phyloP scores from a whole-genome alignment of 2,329 filamentous ascomycete genomes.

The Didymella glomerata region DNA sequence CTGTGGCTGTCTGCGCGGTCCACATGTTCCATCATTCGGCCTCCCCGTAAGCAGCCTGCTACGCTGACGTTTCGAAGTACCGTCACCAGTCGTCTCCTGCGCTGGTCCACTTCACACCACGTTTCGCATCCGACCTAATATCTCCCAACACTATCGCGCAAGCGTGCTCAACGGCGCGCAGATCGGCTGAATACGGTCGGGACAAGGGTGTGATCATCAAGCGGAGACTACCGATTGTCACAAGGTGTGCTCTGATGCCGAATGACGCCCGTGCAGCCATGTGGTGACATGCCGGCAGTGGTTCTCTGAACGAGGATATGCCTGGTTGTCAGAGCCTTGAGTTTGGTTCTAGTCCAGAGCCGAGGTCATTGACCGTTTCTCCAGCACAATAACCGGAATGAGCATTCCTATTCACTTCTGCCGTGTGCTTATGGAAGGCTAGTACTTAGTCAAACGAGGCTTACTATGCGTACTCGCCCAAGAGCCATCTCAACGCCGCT shows the following conservation, averaged over 20 bases:
- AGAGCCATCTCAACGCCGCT: not conserved
- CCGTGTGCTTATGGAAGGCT: conserved; percentile 4
- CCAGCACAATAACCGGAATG: conserved; percentile 3
- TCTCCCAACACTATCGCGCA: not conserved
- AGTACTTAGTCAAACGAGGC: not conserved
- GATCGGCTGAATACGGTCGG: conserved; percentile 4
- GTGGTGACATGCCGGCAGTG: conserved; percentile 21
- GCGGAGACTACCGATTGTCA: conserved; percentile 15
- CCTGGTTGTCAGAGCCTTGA: conserved; percentile 8
- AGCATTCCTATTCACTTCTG: conserved; percentile 1
- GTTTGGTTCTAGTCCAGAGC: conserved; percentile 3
- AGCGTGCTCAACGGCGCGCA: not conserved
- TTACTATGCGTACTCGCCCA: conserved; percentile 1
- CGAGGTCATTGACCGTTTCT: not conserved
- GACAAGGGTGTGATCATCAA: conserved; percentile 2
- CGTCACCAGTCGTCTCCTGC: conserved; percentile 7
- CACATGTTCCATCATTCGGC: conserved; percentile 9
- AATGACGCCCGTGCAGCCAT: conserved; percentile 19
- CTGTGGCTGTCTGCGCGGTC: conserved; percentile 15
- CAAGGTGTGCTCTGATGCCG: conserved; percentile 9
- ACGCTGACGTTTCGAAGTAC: conserved; percentile 12
- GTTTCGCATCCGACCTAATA: conserved; percentile 9
- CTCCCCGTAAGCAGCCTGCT: conserved; percentile 1
- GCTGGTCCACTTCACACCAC: conserved; percentile 3
- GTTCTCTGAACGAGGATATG: conserved; percentile 12